phyloP scores from a whole-genome alignment of 2,329 filamentous ascomycete genomes.

The Alternaria sp. region DNA sequence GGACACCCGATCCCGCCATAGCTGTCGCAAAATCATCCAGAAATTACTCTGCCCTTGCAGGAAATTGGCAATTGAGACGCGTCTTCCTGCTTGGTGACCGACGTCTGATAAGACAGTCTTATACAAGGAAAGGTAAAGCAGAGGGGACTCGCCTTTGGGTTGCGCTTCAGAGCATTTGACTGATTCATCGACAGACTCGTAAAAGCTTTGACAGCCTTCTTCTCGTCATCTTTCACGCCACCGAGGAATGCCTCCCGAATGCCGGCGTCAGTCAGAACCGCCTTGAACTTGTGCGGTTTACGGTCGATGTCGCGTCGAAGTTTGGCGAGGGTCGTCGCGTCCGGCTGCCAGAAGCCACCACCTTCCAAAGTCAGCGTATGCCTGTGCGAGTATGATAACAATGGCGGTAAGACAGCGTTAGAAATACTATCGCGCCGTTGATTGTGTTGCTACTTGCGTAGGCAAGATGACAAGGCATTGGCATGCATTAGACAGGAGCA shows the following conservation, averaged over 20 bases:
- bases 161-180: conserved; percentile 81
- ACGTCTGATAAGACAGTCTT: neutral
- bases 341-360: conserved; percentile 84
- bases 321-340: conserved; percentile 69
- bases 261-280: conserved; percentile 67
- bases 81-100: neutral
- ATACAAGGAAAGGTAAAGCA: conserved; percentile 14
- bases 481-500: neutral
- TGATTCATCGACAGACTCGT: conserved; percentile 65
- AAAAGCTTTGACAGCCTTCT: conserved; percentile 74
- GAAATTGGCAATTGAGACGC: neutral
- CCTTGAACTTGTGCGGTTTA: conserved; percentile 74
- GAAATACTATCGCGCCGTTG: neutral
- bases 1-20: conserved; percentile 4
- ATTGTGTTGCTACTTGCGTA: neutral
- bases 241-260: conserved; percentile 74
- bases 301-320: conserved; percentile 80
- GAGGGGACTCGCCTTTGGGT: conserved; percentile 74
- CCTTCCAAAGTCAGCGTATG: conserved; percentile 56
- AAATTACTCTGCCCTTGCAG: neutral
- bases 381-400: neutral
- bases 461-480: neutral
- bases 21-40: neutral
- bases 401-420: neutral
- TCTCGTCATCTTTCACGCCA: conserved; percentile 62